Base-by-base conservation (phyloP, 1,284 basidiomycete genomes). In the Fomes fomentarius region DNA sequence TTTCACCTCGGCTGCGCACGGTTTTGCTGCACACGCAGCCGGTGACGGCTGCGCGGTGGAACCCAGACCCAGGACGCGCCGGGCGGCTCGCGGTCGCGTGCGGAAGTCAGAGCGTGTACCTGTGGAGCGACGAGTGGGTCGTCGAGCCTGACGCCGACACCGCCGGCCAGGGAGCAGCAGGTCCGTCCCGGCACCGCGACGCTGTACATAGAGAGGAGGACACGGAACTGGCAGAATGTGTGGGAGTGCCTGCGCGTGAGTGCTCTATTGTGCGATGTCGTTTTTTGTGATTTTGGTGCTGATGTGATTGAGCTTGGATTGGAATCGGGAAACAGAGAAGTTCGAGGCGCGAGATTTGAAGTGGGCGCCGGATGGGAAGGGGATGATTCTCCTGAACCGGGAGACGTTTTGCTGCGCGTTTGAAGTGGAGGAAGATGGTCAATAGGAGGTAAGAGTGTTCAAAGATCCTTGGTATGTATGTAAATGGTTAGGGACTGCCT, bases 361-460 rank as follows among this genome's bases (percentile, higher is more conserved):
- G 47, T 94, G 92, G 92, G 82, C 89, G n/a, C 87, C 88, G 10
- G 91, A 94, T 64, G 92, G 91, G 11, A 90, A 89, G 61, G 90
- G 89, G 3, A 69, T 93, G 49, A 70, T 88, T 8, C 65, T 94
- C 45, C 52, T 92, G 48, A 89, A 89, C 58, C 85, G 81, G 62
- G 85, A 89, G 40, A 79, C 79, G 39, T 94, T 93, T 64, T 93
- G 91, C 65, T 93, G 91, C 68, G 90, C 90, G 7, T 93, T 91
- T 58, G 89, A 92, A 65, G 90, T 91, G 4, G 78, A 83, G 61
- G 84, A 84, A 51, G 78, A 74, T 35, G 76, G 60, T 9, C 58
- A 60, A 39, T 49, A n/a, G n/a, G n/a, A n/a, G n/a, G n/a, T n/a
- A n/a, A n/a, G n/a, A n/a, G n/a, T n/a, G n/a, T n/a, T n/a, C n/a